A percentile compares a stretch with the other conserved stretches of the same genome.
phyloP scores from a whole-genome alignment of 192 early-diverging fungal species.

The Backusella circina region DNA sequence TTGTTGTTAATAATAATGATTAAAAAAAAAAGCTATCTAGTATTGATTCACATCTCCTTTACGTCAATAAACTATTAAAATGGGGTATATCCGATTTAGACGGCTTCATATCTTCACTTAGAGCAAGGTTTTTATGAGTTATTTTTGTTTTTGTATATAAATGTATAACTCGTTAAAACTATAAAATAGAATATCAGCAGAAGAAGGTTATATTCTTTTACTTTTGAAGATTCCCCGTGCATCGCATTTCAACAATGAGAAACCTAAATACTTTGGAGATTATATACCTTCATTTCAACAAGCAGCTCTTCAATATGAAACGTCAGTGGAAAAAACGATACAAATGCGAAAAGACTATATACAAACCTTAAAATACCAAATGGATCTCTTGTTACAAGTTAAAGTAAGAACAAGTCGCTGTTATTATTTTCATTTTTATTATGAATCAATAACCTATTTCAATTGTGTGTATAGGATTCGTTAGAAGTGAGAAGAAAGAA shows the following conservation, averaged over 20 bases:
- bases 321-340: background rate
- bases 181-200: background rate
- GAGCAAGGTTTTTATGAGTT: background rate
- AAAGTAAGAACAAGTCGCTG: background rate
- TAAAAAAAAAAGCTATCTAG: slow-evolving; percentile 7
- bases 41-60: background rate
- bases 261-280: slow-evolving; percentile 1
- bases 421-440: background rate
- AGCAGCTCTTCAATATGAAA: background rate
- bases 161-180: background rate
- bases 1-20: background rate
- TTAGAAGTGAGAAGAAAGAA: slow-evolving; percentile 9
- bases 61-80: slow-evolving; percentile 15
- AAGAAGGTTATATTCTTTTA: background rate
- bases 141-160: background rate
- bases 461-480: background rate
- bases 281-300: background rate
- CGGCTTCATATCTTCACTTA: background rate
- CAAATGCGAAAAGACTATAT: background rate
- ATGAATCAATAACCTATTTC: background rate
- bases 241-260: background rate
- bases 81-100: slow-evolving; percentile 13
- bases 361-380: background rate
- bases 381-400: background rate
- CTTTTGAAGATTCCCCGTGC: background rate